Base-by-base conservation (phyloP, 2,329 filamentous ascomycete genomes). In the Podosphaera leucotricha region DNA sequence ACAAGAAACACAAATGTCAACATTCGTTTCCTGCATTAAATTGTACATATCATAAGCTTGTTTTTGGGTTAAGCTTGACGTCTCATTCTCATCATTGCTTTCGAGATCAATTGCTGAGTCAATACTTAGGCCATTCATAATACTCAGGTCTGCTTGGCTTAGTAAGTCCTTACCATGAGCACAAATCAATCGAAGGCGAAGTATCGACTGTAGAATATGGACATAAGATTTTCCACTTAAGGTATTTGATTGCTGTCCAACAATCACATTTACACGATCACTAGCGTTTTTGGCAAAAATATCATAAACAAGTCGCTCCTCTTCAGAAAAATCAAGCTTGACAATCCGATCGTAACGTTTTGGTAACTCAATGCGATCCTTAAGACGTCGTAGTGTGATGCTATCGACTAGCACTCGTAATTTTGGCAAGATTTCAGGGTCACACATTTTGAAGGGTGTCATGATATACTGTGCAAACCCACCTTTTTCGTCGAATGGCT, bases 161-260 rank as follows among this genome's bases (percentile, higher is more conserved):
- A 98, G 68, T 6, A 98, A 70, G 47, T 95, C 87, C 50, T 80
- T 80, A n/a, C 90, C 90, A 57, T 94, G 87, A 1, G 86, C 90
- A 56, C 86, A 94, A 43, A 95, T 80, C 36, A 92, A 69, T 8
- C 90, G 81, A 16, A 98, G 71, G 24, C 87, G 79, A 51, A 92
- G 70, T 55, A 98, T 93, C 3, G 84, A 82, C 50, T 90, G 86
- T 48, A 98, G 63, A 40, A 98, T 90, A 53, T 93, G 83, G 40
- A 90, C 86, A 56, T 93, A 94, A n/a, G 81, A 80, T 52, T 79
- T 83, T 37, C 86, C 87, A 36, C 80, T 80, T 43, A 90, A 67
- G 48, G 73, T 72, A 49, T 74, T 77, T 43, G 72, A 72, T 51
- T 70, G 63, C 40, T 75, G 63, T 57, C 74, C 62, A 7, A 74